Conservation (phyloP, 2,329 filamentous ascomycete genomes). For the Phialophora macrospora region DNA sequence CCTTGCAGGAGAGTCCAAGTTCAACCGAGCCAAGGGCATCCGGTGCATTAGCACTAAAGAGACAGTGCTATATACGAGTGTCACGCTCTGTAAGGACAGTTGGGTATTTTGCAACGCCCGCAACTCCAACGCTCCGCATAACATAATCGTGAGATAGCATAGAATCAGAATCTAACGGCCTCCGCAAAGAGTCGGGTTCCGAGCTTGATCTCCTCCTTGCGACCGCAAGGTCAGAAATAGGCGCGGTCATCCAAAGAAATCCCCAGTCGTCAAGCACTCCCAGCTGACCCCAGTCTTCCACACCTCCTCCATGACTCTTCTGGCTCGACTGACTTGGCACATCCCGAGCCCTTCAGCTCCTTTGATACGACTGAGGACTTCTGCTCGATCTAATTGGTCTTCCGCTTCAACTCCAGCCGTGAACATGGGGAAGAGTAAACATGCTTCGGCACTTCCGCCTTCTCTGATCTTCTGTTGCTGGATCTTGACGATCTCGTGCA, state of each 20-base stretch:
- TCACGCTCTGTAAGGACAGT: conserved; percentile 5
- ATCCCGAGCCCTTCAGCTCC: conserved; percentile 74
- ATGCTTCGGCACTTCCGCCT: conserved; percentile 74
- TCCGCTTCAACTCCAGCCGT: conserved; percentile 77
- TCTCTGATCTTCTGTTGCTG: conserved; percentile 63
- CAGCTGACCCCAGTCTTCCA: conserved; percentile 72
- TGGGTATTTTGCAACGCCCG: conserved; percentile 16
- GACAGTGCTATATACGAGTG: neutral
- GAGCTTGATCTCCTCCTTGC: neutral
- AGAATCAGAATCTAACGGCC: neutral
- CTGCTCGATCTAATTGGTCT: conserved; percentile 59
- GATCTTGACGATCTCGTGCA: conserved; percentile 66
- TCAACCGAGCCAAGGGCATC: neutral
- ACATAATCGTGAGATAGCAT: conserved; percentile 1
- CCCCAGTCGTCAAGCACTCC: conserved; percentile 67
- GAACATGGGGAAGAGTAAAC: conserved; percentile 79
- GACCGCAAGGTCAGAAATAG: neutral
- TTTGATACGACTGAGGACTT: conserved; percentile 69
- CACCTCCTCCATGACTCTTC: conserved; percentile 68
- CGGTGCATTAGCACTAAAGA: neutral
- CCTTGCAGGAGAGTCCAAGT: neutral
- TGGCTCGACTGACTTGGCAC: conserved; percentile 71
- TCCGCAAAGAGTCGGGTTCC: neutral
- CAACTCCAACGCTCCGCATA: conserved; percentile 30
- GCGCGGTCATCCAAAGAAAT: conserved; percentile 66